Base-by-base conservation (phyloP, 768 basidiomycete species). In the Boletus vermiculosoides region DNA sequence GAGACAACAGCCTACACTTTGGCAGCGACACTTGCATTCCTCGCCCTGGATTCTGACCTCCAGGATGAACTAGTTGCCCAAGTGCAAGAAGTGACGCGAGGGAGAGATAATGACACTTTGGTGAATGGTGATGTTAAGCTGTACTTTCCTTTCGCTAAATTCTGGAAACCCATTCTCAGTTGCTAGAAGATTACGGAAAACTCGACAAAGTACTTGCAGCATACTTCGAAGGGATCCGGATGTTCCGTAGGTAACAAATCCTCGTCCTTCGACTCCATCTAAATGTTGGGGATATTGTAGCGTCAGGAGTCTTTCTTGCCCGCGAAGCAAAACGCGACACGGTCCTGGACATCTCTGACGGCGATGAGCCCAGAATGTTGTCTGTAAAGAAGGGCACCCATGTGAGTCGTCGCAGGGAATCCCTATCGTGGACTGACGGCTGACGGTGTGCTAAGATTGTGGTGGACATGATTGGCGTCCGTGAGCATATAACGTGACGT, bases 11-110 rank as follows among this genome's bases (percentile, higher is more conserved):
- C n/a, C n/a, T n/a, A n/a, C 16, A 68, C 62, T 12, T 59, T 76
- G 23, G 70, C 72, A 16, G 74, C 71, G 4, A 70, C 72, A 5
- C 58, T 73, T 34, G 75, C 64, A 1, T 66, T 65, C 48, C 63
- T 74, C 18, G 68, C 72, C 31, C 39, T 71, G 30, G 50, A 76
- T 55, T 58, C 59, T 9, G 56, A 59, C 5, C 53, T 73, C 15
- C 75, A 75, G 54, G 67, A 74, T 4, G 69, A 74, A 23, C 64
- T 69, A 18, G 68, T 71, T 44, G 49, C 63, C 16, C 67, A 77
- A 54, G 64, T 76, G 33, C 42, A 57, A 15, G 60, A 64, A 16
- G 66, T 70, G 20, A 62, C 66, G 2, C 55, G 54, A 50, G 70
- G 57, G 12, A 64, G 64, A 41, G 63, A 64, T 0, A 45, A 52